Base-by-base conservation (phyloP, 345 rosid genomes). In the Reutealis trisperma region DNA sequence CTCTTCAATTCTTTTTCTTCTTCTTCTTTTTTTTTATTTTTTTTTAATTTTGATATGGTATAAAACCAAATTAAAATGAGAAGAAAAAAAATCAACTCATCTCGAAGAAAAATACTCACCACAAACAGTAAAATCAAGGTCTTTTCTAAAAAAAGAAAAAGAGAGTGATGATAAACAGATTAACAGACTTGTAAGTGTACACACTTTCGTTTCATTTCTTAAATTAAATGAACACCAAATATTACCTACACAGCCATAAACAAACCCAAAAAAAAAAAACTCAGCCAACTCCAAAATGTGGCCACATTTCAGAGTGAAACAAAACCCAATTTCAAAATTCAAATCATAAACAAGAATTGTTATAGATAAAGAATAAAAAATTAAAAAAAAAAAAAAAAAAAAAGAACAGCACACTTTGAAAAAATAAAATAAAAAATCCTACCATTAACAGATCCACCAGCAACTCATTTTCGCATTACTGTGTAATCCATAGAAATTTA, bases 371-470 rank as follows among this genome's bases (percentile, higher is more conserved):
- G 12, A 41, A 0, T 4, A 24, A 22, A 59, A 70, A 61, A 30
- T 1, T 14, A 47, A 51, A 25, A 3, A 59, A 47, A 15, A 45
- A 19, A 2, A 18, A 54, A 27, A 34, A 37, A 6, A 37, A 5
- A 37, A 6, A 37, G 41, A 37, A 5, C 41, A 37, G 5, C 41
- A 37, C 4, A 37, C 41, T 37, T 6, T 4, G 6, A 37, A 27
- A 27, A 27, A 27, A 62, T 5, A 2, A 3, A 14, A 58, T 4
- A 58, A 77, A 65, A 13, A 15, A 76, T 37, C 71, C 51, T 16
- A 71, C 52, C 73, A 61, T 65, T 68, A 44, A 63, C 32, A 32
- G 80, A 81, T 75, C 67, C 77, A 78, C 21, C 77, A 67, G 34
- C 61, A 80, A 77, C 68, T 72, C 78, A 55, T 68, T 71, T 11